phyloP scores from a whole-genome alignment of 345 rosid genomes.

The Salix caprea region DNA sequence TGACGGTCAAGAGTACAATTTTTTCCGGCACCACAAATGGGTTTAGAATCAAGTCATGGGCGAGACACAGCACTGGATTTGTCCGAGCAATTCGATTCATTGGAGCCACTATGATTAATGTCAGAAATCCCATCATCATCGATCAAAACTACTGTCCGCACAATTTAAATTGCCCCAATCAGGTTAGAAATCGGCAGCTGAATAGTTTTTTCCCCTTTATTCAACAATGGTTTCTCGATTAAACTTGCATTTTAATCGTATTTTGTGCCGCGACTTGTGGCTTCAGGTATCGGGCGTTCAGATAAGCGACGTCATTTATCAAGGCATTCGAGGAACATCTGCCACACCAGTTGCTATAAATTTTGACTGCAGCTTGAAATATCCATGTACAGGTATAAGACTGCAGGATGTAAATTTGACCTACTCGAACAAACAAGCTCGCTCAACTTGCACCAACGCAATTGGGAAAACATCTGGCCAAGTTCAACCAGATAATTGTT shows the following conservation, averaged over 20 bases:
- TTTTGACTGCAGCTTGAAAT: slow-evolving; percentile 35
- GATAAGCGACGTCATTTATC: background rate
- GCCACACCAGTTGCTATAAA: slow-evolving; percentile 36
- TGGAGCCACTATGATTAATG: slow-evolving; percentile 7
- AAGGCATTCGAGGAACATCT: slow-evolving; percentile 20
- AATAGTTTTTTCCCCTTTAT: background rate
- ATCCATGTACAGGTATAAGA: slow-evolving; percentile 33
- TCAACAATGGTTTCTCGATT: background rate
- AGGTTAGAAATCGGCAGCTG: background rate
- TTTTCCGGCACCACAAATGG: background rate
- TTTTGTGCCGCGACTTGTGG: background rate
- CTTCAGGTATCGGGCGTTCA: background rate
- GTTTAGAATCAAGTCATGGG: slow-evolving; percentile 13
- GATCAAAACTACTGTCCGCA: slow-evolving; percentile 16
- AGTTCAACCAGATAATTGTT: slow-evolving; percentile 29
- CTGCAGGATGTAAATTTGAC: slow-evolving; percentile 19
- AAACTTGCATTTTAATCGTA: background rate
- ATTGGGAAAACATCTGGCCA: slow-evolving; percentile 22
- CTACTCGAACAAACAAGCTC: slow-evolving; percentile 19
- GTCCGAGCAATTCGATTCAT: slow-evolving; percentile 1
- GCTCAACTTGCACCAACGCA: slow-evolving; percentile 33
- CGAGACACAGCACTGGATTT: background rate
- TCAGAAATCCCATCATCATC: slow-evolving; percentile 5
- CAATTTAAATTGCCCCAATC: background rate
- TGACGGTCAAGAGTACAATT: background rate